phyloP scores from a whole-genome alignment of 257 asterid genomes.

The Nemophila menziesii region DNA sequence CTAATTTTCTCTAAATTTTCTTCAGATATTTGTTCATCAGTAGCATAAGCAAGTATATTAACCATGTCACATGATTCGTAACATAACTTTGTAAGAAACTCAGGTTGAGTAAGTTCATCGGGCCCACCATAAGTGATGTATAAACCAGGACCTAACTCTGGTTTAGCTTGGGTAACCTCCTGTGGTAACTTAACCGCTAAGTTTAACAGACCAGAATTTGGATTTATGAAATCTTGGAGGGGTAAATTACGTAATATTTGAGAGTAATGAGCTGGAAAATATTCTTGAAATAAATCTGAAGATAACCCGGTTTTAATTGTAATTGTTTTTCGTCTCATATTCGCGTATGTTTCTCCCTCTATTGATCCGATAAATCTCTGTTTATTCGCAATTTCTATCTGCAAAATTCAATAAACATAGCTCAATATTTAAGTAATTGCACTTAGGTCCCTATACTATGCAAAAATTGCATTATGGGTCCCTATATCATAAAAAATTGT shows the following conservation, averaged over 20 bases:
- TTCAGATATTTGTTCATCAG: constrained; percentile 55
- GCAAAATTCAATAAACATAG: constrained; percentile 18
- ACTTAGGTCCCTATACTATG: too few relatives aligned
- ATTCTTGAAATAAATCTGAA: constrained; percentile 59
- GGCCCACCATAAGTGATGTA: constrained; percentile 69
- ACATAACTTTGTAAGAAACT: constrained; percentile 58
- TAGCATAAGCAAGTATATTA: constrained; percentile 80
- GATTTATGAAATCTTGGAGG: constrained; percentile 72
- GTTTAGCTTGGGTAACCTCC: constrained; percentile 45
- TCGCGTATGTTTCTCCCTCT: constrained; percentile 57
- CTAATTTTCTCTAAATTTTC: constrained; percentile 60
- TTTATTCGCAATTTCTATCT: constrained; percentile 74
- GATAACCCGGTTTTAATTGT: constrained; percentile 80
- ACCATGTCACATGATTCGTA: constrained; percentile 83
- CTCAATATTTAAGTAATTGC: too few relatives aligned
- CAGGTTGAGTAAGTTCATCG: constrained; percentile 56
- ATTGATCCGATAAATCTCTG: constrained; percentile 72
- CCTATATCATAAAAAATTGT: too few relatives aligned
- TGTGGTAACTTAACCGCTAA: constrained; percentile 59
- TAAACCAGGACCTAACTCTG: constrained; percentile 75
- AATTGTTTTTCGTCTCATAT: constrained; percentile 40
- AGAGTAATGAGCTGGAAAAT: constrained; percentile 65
- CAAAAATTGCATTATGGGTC: too few relatives aligned
- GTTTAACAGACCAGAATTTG: constrained; percentile 71
- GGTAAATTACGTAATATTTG: constrained; percentile 67